Evolutionary conservation across 179 eudicot genomes (phyloP), one percentile per base, ranked within the genome.

Genomic region (Nepenthes alata): DNA sequence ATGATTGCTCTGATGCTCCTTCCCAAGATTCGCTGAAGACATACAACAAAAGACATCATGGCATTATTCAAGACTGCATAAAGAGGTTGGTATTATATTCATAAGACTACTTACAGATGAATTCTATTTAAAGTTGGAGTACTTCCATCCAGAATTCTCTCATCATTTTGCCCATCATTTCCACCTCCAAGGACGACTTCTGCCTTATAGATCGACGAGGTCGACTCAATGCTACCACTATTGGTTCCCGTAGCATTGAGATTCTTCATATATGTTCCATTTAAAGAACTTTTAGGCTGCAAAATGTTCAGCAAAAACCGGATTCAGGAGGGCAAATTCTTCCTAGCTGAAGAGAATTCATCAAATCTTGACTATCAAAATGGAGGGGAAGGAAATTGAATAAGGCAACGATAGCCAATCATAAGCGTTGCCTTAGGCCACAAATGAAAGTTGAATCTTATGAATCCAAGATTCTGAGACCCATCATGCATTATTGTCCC

Each of bases 11-110:
- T 10, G 77, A 67, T 55, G 67, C 13, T 6, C 60, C 69, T 67
- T 78, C 75, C 89, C 87, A 85, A 50, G 89, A 83, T 73, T 72
- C 73, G 15, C 95, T 88, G 82, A 15, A 7, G 13, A 59, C 37
- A 65, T 35, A n/a, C 5, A 55, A 11, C 16, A 62, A 39, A 67
- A 57, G 25, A 25, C 25, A 25, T 25, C 25, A 25, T 25, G 25
- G 25, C 1, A 25, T 25, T 13, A 48, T 2, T 1, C 49, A 13
- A 49, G 56, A 25, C 7, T 14, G 45, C 59, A 11, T 2, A 13
- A 11, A 49, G 8, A 37, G 0, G 9, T 9, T 51, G 15, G 8
- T 1, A 35, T 55, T 14, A 47, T 58, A 0, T 5, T 6, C 16
- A 0, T 11, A 6, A 39, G 35, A 12, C 44, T 47, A 65, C 89